Evolutionary conservation across 2,329 filamentous ascomycete species (phyloP).

Genomic region (Lecanicillium sp.): DNA sequence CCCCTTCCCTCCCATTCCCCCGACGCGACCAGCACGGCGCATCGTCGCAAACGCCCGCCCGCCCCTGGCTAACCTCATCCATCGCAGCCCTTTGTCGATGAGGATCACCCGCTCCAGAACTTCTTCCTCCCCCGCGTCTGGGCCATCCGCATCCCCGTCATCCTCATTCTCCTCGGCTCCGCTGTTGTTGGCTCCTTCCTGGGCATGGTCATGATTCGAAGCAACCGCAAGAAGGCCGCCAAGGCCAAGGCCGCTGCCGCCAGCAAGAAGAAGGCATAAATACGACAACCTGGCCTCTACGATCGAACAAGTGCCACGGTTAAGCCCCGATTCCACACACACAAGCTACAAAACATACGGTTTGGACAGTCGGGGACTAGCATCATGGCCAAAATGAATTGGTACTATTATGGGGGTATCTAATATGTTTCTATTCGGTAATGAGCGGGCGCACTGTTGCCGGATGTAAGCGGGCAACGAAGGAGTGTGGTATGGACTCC

Average conservation of each 20-base stretch:
- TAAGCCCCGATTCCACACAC: conserved; percentile 13
- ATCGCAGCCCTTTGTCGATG: conserved; percentile 90
- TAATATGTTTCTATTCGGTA: conserved; percentile 29
- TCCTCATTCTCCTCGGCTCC: conserved; percentile 84
- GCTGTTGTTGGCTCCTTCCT: conserved; percentile 96
- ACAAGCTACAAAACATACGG: conserved; percentile 1
- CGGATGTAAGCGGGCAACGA: neutral
- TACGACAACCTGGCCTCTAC: neutral
- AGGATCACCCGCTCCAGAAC: conserved; percentile 85
- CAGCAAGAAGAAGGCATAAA: conserved; percentile 86
- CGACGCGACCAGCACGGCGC: neutral
- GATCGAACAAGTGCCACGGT: conserved; percentile 12
- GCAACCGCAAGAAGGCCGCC: conserved; percentile 93
- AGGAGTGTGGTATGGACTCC: conserved; percentile 1
- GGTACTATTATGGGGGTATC: conserved; percentile 23
- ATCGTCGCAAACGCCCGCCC: neutral
- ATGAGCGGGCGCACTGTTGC: conserved; percentile 14
- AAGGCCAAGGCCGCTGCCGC: conserved; percentile 73
- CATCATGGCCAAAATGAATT: conserved; percentile 3
- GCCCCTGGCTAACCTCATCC: conserved; percentile 6
- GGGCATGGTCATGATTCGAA: conserved; percentile 96
- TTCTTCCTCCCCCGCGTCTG: conserved; percentile 96
- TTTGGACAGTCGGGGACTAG: neutral
- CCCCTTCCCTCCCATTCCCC: conserved; percentile 11
- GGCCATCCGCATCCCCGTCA: conserved; percentile 97